These are phyloP conservation scores for Myriosclerotinia scirpicola DNA, from an alignment of 2,329 filamentous ascomycete species.

Conservation along the genomic window DNA sequence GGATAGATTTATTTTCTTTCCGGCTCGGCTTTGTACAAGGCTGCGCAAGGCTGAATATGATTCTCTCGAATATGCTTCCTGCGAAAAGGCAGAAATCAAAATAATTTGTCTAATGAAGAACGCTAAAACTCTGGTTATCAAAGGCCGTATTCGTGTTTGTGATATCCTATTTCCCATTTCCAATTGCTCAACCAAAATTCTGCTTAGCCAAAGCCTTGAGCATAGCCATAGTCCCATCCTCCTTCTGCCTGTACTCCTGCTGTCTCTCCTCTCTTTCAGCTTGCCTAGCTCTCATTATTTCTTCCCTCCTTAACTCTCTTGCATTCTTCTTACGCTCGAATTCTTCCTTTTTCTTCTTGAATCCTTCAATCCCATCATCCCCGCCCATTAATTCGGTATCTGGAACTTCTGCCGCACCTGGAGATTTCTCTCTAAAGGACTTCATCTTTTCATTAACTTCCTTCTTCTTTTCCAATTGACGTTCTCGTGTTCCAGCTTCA, in stretches of 20 bases:
- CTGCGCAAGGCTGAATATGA: constrained; percentile 12
- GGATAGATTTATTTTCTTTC: constrained; percentile 11
- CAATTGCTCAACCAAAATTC: constrained; percentile 60
- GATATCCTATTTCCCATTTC: neutral
- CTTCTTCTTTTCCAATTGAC: constrained; percentile 80
- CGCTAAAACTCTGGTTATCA: neutral
- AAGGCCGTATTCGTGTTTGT: neutral
- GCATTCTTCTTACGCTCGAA: constrained; percentile 77
- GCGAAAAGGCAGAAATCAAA: neutral
- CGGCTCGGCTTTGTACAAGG: constrained; percentile 8
- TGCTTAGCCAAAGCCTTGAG: constrained; percentile 75
- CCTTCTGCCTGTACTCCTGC: constrained; percentile 68
- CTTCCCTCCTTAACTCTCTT: constrained; percentile 78
- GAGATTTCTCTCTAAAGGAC: constrained; percentile 68
- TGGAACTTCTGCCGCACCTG: constrained; percentile 62
- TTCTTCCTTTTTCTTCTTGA: constrained; percentile 64
- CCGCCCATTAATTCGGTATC: constrained; percentile 79
- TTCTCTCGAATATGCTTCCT: neutral
- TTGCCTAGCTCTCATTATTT: constrained; percentile 69
- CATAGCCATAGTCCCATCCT: constrained; percentile 82
- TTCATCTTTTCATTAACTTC: constrained; percentile 71
- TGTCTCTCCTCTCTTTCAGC: constrained; percentile 80
- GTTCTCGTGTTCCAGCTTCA: constrained; percentile 78
- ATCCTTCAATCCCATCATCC: constrained; percentile 62
- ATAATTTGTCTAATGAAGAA: neutral